Percentiles rank a stretch among this genome's conserved stretches.
These are phyloP conservation scores for Zygoascus ofunaensis DNA, from an alignment of 805 yeast genomes.

Conservation along the genomic window DNA sequence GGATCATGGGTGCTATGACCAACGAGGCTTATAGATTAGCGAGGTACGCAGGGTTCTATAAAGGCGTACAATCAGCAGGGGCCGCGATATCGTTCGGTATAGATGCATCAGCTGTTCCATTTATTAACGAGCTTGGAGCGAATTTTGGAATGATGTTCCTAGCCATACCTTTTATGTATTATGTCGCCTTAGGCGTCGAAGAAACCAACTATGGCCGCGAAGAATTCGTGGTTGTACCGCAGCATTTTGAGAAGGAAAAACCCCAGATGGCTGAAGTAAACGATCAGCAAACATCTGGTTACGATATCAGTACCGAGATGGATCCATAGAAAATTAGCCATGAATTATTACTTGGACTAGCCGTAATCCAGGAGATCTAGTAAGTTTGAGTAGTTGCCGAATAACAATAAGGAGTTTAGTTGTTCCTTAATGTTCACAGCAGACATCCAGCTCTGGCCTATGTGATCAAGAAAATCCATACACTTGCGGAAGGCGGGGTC, in stretches of 20 bases:
- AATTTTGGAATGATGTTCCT: constrained; percentile 12
- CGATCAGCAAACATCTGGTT: neutral
- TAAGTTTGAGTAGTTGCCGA: too few relatives aligned
- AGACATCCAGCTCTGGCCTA: constrained; percentile 14
- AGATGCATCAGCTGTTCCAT: constrained; percentile 13
- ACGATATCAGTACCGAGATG: neutral
- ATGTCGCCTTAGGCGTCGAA: constrained; percentile 8
- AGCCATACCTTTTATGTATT: constrained; percentile 12
- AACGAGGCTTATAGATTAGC: constrained; percentile 40
- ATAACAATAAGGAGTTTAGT: too few relatives aligned
- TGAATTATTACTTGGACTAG: neutral
- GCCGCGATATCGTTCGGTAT: constrained; percentile 40
- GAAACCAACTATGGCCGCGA: constrained; percentile 16
- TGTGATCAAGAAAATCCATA: constrained; percentile 10
- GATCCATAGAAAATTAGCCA: neutral
- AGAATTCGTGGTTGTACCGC: constrained; percentile 12
- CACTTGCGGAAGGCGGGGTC: constrained; percentile 7
- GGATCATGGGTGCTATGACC: constrained; percentile 39
- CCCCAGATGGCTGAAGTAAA: neutral
- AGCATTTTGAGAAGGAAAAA: constrained; percentile 1
- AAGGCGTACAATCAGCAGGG: constrained; percentile 42
- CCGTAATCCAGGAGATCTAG: neutral
- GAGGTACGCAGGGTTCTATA: constrained; percentile 40
- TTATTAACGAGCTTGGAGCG: constrained; percentile 14
- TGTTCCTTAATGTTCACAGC: neutral